These are phyloP conservation scores for Dothiorella sarmentorum DNA, from an alignment of 2,329 filamentous ascomycete species.

Conservation along the genomic window DNA sequence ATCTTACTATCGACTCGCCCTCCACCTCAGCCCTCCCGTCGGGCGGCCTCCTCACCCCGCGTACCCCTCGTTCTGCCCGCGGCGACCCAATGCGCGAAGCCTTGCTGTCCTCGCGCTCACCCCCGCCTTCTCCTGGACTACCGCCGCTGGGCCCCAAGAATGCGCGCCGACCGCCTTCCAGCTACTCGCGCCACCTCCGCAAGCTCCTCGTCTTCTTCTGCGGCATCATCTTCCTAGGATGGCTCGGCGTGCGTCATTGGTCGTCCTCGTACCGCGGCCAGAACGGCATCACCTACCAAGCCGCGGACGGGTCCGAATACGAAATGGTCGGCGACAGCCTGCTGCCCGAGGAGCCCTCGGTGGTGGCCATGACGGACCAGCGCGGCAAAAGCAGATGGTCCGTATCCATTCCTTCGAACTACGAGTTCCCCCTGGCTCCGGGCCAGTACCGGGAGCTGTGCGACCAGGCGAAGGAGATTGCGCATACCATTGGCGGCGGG, in stretches of 20 bases:
- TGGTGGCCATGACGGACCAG: constrained; percentile 65
- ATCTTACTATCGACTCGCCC: constrained; percentile 44
- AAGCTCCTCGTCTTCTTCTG: constrained; percentile 55
- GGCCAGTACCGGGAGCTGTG: constrained; percentile 69
- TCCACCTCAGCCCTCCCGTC: constrained; percentile 33
- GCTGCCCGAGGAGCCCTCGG: constrained; percentile 69
- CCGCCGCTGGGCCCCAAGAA: constrained; percentile 65
- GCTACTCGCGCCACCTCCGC: constrained; percentile 53
- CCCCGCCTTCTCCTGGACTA: constrained; percentile 67
- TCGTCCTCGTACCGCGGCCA: not conserved
- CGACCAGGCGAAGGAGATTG: constrained; percentile 62
- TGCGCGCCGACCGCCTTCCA: constrained; percentile 55
- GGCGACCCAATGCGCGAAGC: constrained; percentile 49
- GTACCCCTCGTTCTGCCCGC: constrained; percentile 28
- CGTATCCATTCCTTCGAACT: constrained; percentile 67
- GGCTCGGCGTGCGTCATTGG: constrained; percentile 12
- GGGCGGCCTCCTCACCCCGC: constrained; percentile 35
- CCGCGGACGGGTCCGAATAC: constrained; percentile 48
- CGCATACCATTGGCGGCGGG: constrained; percentile 36
- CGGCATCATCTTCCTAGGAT: constrained; percentile 40
- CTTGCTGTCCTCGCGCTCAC: constrained; percentile 66
- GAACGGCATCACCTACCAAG: not conserved
- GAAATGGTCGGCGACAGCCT: constrained; percentile 65
- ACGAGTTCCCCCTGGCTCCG: constrained; percentile 63
- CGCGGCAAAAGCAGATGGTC: constrained; percentile 71